A percentile compares a stretch with the other conserved stretches of the same genome.
These are phyloP conservation scores for Huntiella abstrusa DNA, from an alignment of 2,329 filamentous ascomycete genomes.

Conservation along the genomic window DNA sequence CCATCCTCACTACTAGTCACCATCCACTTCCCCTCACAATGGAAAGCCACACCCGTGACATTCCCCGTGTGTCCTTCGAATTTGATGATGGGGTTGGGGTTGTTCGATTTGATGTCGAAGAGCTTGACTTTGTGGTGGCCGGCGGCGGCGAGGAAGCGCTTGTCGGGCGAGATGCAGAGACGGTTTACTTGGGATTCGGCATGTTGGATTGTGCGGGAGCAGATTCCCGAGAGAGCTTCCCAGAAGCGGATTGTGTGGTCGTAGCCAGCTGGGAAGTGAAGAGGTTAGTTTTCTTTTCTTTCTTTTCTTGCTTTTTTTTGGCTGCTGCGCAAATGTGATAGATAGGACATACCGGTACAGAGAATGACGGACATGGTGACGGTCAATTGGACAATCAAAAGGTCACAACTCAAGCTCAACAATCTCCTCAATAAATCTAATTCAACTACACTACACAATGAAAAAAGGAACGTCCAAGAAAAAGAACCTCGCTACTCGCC, in stretches of 20 bases:
- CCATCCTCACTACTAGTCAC: constrained; percentile 94
- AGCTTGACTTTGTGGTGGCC: constrained; percentile 77
- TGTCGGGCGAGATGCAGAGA: constrained; percentile 94
- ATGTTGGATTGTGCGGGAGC: constrained; percentile 93
- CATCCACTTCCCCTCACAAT: constrained; percentile 99
- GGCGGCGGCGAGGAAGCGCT: constrained; percentile 78
- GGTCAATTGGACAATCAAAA: background rate
- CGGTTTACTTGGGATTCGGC: constrained; percentile 97
- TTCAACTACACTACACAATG: background rate
- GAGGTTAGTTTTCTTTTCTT: background rate
- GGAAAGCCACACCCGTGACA: constrained; percentile 90
- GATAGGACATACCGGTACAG: constrained; percentile 33
- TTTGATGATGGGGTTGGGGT: constrained; percentile 76
- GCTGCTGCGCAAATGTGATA: background rate
- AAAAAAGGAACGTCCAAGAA: background rate
- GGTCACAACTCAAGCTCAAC: background rate
- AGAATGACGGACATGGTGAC: constrained; percentile 39
- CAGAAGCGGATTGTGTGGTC: constrained; percentile 54
- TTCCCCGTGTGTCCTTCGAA: constrained; percentile 95
- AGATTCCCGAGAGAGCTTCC: constrained; percentile 95
- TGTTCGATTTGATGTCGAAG: constrained; percentile 97
- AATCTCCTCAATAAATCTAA: background rate
- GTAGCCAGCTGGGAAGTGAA: constrained; percentile 30
- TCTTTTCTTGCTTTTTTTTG: background rate
- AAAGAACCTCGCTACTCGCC: background rate